Evolutionary conservation across 164 flowering plant genomes (phyloP).

Genomic region (Chloranthus sessilifolius): DNA sequence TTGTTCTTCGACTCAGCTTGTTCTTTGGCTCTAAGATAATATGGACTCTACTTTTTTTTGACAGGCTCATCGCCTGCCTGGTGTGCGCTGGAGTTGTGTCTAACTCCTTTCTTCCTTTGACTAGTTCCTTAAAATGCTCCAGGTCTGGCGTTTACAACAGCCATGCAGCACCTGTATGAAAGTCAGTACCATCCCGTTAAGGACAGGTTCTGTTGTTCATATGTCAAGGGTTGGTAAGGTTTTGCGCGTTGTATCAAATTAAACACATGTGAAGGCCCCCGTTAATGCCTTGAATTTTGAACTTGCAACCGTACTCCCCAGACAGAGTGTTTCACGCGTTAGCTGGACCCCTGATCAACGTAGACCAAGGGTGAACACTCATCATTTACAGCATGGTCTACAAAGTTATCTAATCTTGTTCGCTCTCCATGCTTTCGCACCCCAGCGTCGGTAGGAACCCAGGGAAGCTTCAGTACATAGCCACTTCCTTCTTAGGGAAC

Average conservation of each 20-base stretch:
- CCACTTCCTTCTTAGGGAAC: slow-evolving; percentile 3
- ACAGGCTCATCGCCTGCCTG: too few relatives aligned
- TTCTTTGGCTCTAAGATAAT: too few relatives aligned
- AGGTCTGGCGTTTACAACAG: background rate
- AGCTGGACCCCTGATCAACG: too few relatives aligned
- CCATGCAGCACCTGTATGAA: background rate
- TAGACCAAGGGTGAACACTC: slow-evolving; percentile 18
- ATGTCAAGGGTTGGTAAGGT: background rate
- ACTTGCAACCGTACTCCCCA: background rate
- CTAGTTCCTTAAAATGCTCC: too few relatives aligned
- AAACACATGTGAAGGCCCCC: background rate
- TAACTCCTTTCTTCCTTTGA: too few relatives aligned
- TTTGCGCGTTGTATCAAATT: background rate
- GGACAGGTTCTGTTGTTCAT: background rate
- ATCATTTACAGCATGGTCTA: slow-evolving; percentile 18
- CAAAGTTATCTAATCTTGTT: slow-evolving; percentile 18
- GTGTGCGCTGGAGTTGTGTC: too few relatives aligned
- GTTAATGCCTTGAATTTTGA: background rate
- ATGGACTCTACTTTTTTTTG: too few relatives aligned
- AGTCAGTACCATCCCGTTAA: background rate
- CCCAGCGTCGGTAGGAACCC: too few relatives aligned
- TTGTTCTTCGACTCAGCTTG: too few relatives aligned
- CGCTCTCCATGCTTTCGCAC: slow-evolving; percentile 19
- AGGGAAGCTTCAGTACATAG: slow-evolving; percentile 1
- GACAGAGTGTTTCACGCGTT: background rate